Evolutionary conservation across 2,329 filamentous ascomycete species (phyloP), one percentile per base, ranked within the genome.

Genomic region (Mycocentrospora acerina): DNA sequence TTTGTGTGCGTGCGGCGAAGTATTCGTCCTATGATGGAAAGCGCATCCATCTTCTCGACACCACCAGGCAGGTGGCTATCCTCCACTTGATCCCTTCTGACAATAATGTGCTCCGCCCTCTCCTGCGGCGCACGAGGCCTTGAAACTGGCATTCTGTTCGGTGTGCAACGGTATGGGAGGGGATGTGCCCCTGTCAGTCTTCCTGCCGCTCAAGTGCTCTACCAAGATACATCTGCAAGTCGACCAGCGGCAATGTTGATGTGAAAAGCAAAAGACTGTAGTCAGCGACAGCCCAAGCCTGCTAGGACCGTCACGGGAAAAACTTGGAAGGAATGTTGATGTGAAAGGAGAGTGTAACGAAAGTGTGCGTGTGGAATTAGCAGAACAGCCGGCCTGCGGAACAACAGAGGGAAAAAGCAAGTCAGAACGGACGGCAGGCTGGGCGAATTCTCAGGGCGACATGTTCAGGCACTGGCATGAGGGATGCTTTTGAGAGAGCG

Each of bases 371-470:
- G 63, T 32, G 33, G 19, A 28, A 40, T 61, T 65, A 65, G 54
- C 48, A 63, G 61, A 53, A 53, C 58, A 65, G 62, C 49, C 62
- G 53, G 60, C 60, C 61, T 64, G 63, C 63, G 50, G 57, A 63
- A 61, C 55, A 53, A 65, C 59, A 44, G 57, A 57, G 53, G 63
- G 48, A 59, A 58, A 39, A 55, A 44, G 59, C 40, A 62, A 50
- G 59, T 59, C 52, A 55, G 61, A 52, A 58, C 51, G 53, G 48
- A 47, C 39, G 51, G 50, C 55, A 62, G 50, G 51, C 61, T 60
- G 51, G 60, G 60, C 62, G 51, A 63, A 59, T 48, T 57, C 54
- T 58, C 57, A 53, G 53, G 48, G 53, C 55, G 55, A 63, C 55
- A 60, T 49, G 60, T 56, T 55, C 52, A 59, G 57, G 61, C 55